Base-by-base conservation (phyloP, 1,284 basidiomycete genomes). In the Omphalotus olearius region DNA sequence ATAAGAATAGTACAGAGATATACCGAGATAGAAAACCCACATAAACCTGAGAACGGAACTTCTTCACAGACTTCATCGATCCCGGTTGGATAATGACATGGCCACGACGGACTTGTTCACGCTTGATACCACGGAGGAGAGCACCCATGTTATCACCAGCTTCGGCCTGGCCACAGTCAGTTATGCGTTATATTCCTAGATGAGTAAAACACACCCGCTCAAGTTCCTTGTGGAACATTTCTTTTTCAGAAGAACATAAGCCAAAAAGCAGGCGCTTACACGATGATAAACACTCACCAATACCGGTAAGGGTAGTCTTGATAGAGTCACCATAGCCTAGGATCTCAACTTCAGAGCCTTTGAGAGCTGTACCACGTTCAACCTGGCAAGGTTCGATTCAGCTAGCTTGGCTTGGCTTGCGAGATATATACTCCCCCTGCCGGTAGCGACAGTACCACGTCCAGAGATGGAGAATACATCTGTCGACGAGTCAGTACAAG, bases 211-310 rank as follows among this genome's bases (percentile, higher is more conserved):
- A 48, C 69, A 85, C 86, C 56, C 94, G 85, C 52, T 99, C 97
- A 56, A 99, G 83, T 75, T 99, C 97, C 79, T 98, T 98, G 81
- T 98, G 95, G 87, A 99, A 99, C 92, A 98, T 98, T 73, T 99
- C 96, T 91, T 59, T 9, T 59, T n/a, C n/a, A n/a, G 57, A 48
- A 35, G 45, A 28, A 54, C 46, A 54, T 30, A 47, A 23, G 18
- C 30, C 43, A 17, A 26, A 37, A 44, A 48, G 6, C n/a, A 18
- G 37, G 52, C 26, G 30, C 30, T 33, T 33, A 7, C 13, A 44
- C 35, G 3, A 28, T 13, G 37, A 14, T 14, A 14, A 18, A 44
- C 51, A 60, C 85, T 56, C 58, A 91, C 91, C 92, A 65, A 98
- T 94, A 61, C 95, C 95, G 61, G 95, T 99, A 53, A 99, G 75